Base-by-base conservation (phyloP, 23 red algal species). In the Gracilaria vermiculophylla region DNA sequence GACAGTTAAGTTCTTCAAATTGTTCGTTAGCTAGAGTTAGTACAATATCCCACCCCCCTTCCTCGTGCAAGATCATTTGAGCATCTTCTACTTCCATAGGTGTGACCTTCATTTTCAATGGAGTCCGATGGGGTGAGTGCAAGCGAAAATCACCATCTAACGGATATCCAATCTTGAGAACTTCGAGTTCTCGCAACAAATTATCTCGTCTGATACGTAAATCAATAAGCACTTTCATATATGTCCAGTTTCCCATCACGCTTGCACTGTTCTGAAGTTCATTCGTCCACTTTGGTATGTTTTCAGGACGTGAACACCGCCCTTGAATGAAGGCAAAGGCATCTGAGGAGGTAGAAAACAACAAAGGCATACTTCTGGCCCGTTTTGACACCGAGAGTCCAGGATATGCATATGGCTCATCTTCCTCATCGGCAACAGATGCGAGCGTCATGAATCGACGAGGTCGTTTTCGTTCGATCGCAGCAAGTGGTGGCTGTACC, bases 1-100 rank as follows among this genome's bases (percentile, higher is more conserved):
- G 19, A 58, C 24, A 70, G 53, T 88, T 76, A 73, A 27, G 44
- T 58, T 47, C 53, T 53, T 80, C 74, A 81, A 91, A 91, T 57
- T 69, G 57, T 37, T 91, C 75, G 56, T 81, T 91, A 73, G 61
- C 76, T 33, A 91, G 76, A 57, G 75, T 91, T 81, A 91, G 52
- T 80, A 52, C 45, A 70, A 91, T 52, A 58, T 81, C 58, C 87
- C 87, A 91, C 21, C 42, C 49, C 36, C 56, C 76, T 28, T 91
- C 69, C 39, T 74, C 87, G n/a, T 31, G 44, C 28, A 91, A 36
- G 43, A 69, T 62, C 73, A 91, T n/a, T 10, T 41, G 43, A 4
- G 54, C 73, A 40, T 57, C 45, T 53, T 80, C 74, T 31, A 81
- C 75, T 57, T 80, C 60, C 34, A 91, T 66, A 11, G 87, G 75